Base-by-base conservation (phyloP, 2,329 filamentous ascomycete genomes). In the Cordyceps cateniannulata region DNA sequence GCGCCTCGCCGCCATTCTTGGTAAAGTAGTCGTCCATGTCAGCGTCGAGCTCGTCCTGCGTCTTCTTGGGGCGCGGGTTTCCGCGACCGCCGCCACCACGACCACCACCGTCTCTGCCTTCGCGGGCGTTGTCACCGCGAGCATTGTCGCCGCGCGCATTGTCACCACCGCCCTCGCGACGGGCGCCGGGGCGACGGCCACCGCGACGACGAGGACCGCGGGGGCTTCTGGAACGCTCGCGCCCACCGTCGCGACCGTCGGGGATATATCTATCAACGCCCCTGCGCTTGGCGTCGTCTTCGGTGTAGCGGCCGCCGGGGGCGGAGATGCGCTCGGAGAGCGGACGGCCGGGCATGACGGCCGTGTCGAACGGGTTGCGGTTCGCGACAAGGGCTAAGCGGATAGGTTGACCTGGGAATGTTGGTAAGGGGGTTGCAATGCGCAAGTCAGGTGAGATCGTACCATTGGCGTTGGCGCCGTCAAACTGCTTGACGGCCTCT, bases 1-100 rank as follows among this genome's bases (percentile, higher is more conserved):
- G 67, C 7, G 69, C 65, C 27, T 70, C 68, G 56, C 67, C 63
- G 53, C 67, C 68, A 56, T 67, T 62, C 27, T 76, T 77, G 32
- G 82, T 86, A 79, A 91, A 97, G 74, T 97, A 97, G 70, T 96
- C 91, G 32, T 88, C 91, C 93, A 97, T 97, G 76, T 97, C 93
- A n/a, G 90, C 91, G 72, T 97, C 93, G 45, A 97, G 80, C 72
- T 97, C 91, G 68, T 96, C 90, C 66, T 92, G 89, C 0, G 93
- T 96, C 82, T 96, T 96, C 75, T 85, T 88, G 2, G 86, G 81
- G 53, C 90, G 83, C 44, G 82, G 81, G 58, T 79, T 76, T 24
- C 73, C 73, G 25, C 76, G 71, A 45, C 73, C 74, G 24, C 72
- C 73, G 27, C 76, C 72, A 16, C 72, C 55, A 16, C 72, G 73